Evolutionary conservation across 2,329 filamentous ascomycete genomes (phyloP).

Genomic region (Curvularia hawaiiensis): DNA sequence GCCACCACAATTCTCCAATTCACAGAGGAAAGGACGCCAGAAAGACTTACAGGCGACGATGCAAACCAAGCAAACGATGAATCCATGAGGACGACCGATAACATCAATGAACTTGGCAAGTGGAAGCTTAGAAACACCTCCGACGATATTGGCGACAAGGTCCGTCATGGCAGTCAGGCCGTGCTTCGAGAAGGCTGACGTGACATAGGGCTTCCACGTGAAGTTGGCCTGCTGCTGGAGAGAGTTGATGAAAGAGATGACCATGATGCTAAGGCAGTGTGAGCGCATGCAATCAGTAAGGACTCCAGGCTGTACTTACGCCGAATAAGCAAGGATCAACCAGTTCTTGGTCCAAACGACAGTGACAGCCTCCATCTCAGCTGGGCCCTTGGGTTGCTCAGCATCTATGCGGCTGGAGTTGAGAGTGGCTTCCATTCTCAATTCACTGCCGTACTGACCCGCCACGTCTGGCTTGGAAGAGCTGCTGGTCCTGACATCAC

Average conservation of each 20-base stretch:
- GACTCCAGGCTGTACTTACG: slow-evolving; percentile 8
- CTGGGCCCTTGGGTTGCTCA: slow-evolving; percentile 26
- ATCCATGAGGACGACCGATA: slow-evolving; percentile 46
- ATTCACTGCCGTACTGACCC: background rate
- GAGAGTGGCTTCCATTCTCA: background rate
- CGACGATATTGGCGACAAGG: slow-evolving; percentile 41
- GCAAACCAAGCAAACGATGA: slow-evolving; percentile 26
- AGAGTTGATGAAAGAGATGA: slow-evolving; percentile 48
- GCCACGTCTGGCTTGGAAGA: background rate
- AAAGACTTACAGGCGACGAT: slow-evolving; percentile 14
- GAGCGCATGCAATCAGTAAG: background rate
- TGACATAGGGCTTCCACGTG: slow-evolving; percentile 47
- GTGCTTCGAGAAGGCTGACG: slow-evolving; percentile 38
- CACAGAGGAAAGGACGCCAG: background rate
- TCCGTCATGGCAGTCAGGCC: slow-evolving; percentile 40
- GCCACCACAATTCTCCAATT: background rate
- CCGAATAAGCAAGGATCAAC: slow-evolving; percentile 48
- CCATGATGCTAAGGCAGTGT: slow-evolving; percentile 16
- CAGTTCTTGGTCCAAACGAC: slow-evolving; percentile 48
- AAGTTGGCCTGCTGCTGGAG: slow-evolving; percentile 50
- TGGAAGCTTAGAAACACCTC: slow-evolving; percentile 43
- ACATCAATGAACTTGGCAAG: slow-evolving; percentile 48
- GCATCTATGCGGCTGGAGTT: background rate
- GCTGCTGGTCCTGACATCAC: background rate
- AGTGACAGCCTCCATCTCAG: slow-evolving; percentile 50